Evolutionary conservation across 768 basidiomycete species (phyloP), one percentile per base, ranked within the genome.

Genomic region (Lentinula sp.): DNA sequence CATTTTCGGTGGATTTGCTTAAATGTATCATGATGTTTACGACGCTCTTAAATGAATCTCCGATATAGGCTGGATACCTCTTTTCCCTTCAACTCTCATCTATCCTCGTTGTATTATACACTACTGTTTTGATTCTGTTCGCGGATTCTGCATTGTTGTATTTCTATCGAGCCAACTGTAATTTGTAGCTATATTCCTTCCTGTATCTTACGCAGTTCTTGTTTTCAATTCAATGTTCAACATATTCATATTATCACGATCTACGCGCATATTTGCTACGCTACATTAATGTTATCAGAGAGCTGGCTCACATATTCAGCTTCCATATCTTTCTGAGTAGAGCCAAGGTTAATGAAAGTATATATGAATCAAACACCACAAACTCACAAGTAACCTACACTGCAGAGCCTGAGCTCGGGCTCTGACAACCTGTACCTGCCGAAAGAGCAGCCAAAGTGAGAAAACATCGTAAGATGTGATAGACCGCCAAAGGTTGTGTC

Each of bases 1-100:
- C 4, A 5, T 60, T n/a, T 60, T 60, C 21, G 49, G 59, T 42
- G 59, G 59, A 5, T 46, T 57, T 32, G 56, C 42, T 32, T 57
- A 13, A 42, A 13, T 1, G 15, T 13, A 5, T 5, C 1, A 23
- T 15, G 4, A 31, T 3, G 8, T 31, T 7, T n/a, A 28, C 23
- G 23, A 51, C 23, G 11, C 11, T 16, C 21, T 51, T 13, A 11
- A 34, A 28, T 28, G 32, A 51, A 10, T 51, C 28, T 51, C 18
- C 15, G 10, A 8, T 48, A 28, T 48, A n/a, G 49, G 32, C 23
- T 28, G 31, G 21, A 32, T 50, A 23, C 21, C 34, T 34, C 35
- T 31, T 35, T n/a, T 53, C 18, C 16, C 35, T 18, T 5, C 15
- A 18, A 34, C 10, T 6, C 9, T 53, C 37, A 39, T 39, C 37